Evolutionary conservation across 2,329 filamentous ascomycete species (phyloP).

Genomic region (Monosporascus cannonballus): DNA sequence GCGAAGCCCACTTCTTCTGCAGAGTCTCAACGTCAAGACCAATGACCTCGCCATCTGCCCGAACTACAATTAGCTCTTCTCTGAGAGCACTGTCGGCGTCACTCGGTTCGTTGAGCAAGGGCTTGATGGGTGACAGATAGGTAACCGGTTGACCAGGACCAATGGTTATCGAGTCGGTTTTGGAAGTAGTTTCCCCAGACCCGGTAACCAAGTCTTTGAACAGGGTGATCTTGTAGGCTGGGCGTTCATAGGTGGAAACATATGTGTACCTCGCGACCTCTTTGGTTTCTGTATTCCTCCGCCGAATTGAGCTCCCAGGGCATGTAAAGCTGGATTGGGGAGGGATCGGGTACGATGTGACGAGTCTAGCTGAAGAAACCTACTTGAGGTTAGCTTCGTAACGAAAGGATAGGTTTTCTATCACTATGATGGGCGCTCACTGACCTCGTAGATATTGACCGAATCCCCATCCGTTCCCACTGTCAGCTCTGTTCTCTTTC

Average conservation of each 20-base stretch:
- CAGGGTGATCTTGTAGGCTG: conserved; percentile 46
- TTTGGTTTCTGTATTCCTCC: conserved; percentile 40
- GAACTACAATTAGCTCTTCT: conserved; percentile 47
- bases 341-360: conserved; percentile 62
- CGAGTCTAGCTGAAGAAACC: conserved; percentile 54
- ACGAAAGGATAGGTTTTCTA: background rate
- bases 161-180: conserved; percentile 39
- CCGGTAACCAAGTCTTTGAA: conserved; percentile 52
- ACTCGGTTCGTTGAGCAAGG: conserved; percentile 21
- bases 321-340: conserved; percentile 60
- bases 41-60: conserved; percentile 53
- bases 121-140: conserved; percentile 33
- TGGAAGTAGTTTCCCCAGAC: conserved; percentile 46
- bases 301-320: conserved; percentile 51
- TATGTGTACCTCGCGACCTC: conserved; percentile 56
- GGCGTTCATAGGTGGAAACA: conserved; percentile 45
- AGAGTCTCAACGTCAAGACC: conserved; percentile 54
- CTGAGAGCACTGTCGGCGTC: conserved; percentile 4
- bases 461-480: conserved; percentile 62
- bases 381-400: conserved; percentile 22
- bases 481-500: conserved; percentile 56
- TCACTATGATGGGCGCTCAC: background rate
- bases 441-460: conserved; percentile 57
- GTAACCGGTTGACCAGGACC: conserved; percentile 34
- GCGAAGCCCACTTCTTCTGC: conserved; percentile 40